phyloP scores from a whole-genome alignment of 228 moss, liverwort and hornwort species.

The Sphagnum fallax region DNA sequence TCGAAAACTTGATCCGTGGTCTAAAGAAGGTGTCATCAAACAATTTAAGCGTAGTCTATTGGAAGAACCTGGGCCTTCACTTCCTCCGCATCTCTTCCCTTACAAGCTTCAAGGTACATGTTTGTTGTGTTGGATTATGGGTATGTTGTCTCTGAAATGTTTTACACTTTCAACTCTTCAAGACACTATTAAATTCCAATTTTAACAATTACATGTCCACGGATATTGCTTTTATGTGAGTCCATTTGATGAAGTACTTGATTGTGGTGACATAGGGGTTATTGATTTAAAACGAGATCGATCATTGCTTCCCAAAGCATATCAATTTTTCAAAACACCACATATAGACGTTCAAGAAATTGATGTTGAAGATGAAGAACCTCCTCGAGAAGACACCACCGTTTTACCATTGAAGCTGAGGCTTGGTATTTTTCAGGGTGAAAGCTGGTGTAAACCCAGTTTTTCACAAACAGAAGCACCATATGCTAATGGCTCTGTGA shows the following conservation, averaged over 20 bases:
- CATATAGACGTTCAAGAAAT: background rate
- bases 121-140: background rate
- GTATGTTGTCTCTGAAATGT: background rate
- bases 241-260: background rate
- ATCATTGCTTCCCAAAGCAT: background rate
- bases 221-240: background rate
- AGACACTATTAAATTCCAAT: background rate
- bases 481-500: slow-evolving; percentile 17
- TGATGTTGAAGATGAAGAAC: background rate
- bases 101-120: background rate
- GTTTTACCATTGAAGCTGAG: background rate
- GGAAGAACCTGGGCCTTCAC: background rate
- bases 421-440: slow-evolving; percentile 4
- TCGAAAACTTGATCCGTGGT: background rate
- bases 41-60: background rate
- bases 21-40: background rate
- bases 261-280: background rate
- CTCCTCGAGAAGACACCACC: background rate
- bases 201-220: background rate
- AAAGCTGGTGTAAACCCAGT: slow-evolving; percentile 13
- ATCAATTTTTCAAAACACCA: background rate
- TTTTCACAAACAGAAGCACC: slow-evolving; percentile 20
- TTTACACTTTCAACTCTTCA: background rate
- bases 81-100: background rate
- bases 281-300: background rate